Evolutionary conservation across 2,329 filamentous ascomycete genomes (phyloP).

Genomic region (Zopfia rhizophila): DNA sequence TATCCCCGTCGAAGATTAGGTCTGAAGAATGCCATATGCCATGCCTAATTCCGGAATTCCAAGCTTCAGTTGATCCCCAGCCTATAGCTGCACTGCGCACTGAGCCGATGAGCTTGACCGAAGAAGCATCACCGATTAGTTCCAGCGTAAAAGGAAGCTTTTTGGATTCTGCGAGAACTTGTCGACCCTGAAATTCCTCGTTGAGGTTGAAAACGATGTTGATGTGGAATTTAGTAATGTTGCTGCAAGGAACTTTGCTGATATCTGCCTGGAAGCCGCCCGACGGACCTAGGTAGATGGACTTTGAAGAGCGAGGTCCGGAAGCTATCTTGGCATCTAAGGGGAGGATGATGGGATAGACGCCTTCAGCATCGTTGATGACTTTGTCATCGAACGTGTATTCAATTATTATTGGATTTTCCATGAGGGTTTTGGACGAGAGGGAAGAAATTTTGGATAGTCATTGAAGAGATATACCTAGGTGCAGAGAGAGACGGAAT

Average conservation of each 20-base stretch:
- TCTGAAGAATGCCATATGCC: constrained; percentile 6
- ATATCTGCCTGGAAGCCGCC: background rate
- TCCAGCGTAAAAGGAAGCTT: background rate
- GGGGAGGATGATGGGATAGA: background rate
- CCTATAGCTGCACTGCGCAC: background rate
- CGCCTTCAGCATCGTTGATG: background rate
- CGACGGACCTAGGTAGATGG: background rate
- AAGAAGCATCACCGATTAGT: background rate
- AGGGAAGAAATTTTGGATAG: no score
- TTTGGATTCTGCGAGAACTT: background rate
- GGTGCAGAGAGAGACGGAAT: no score
- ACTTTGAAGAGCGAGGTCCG: background rate
- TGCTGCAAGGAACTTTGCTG: background rate
- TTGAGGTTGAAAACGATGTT: constrained; percentile 1
- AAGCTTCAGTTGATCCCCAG: constrained; percentile 4
- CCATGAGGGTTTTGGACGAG: no score
- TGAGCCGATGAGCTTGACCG: background rate
- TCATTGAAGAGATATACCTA: no score
- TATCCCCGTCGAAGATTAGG: constrained; percentile 7
- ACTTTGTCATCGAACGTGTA: background rate
- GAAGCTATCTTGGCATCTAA: background rate
- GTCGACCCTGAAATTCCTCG: background rate
- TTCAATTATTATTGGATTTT: background rate
- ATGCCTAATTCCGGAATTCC: background rate
- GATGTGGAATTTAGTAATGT: constrained; percentile 1